A percentile compares a stretch with the other conserved stretches of the same genome.
phyloP scores from a whole-genome alignment of 2,329 filamentous ascomycete species.

The Sarocladium brachiariae region DNA sequence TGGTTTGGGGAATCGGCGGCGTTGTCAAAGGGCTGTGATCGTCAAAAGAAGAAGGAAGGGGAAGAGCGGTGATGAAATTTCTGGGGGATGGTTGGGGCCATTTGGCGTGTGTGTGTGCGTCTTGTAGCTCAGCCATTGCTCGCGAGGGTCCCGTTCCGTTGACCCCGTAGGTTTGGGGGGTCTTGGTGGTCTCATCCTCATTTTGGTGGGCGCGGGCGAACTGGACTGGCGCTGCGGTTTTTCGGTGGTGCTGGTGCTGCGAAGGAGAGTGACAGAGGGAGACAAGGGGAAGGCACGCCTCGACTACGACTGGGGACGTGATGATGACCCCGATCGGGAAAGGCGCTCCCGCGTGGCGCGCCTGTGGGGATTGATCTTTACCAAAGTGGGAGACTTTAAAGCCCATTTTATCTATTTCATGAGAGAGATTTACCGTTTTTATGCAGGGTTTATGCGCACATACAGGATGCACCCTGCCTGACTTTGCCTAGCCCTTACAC shows the following conservation, averaged over 20 bases:
- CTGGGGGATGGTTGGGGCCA: neutral
- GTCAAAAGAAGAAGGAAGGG: constrained; percentile 6
- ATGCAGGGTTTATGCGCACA: constrained; percentile 7
- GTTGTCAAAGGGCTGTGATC: neutral
- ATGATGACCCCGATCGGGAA: neutral
- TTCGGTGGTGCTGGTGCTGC: constrained; percentile 8
- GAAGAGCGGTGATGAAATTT: constrained; percentile 7
- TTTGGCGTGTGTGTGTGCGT: constrained; percentile 7
- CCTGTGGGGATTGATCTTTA: neutral
- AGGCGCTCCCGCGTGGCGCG: constrained; percentile 7
- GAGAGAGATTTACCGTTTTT: neutral
- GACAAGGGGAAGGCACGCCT: constrained; percentile 8
- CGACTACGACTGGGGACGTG: constrained; percentile 8
- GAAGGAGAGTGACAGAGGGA: neutral
- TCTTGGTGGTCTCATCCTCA: constrained; percentile 14
- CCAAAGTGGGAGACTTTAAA: neutral
- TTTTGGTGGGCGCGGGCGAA: constrained; percentile 11
- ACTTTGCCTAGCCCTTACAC: neutral
- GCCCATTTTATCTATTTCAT: neutral
- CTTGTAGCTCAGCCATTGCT: constrained; percentile 8
- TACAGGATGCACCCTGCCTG: neutral
- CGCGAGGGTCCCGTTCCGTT: constrained; percentile 7
- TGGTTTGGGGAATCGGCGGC: constrained; percentile 6
- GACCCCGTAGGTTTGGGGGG: constrained; percentile 11
- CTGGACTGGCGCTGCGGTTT: constrained; percentile 7